Evolutionary conservation across 2,329 filamentous ascomycete genomes (phyloP).

Genomic region (Colletotrichum eremochloae): DNA sequence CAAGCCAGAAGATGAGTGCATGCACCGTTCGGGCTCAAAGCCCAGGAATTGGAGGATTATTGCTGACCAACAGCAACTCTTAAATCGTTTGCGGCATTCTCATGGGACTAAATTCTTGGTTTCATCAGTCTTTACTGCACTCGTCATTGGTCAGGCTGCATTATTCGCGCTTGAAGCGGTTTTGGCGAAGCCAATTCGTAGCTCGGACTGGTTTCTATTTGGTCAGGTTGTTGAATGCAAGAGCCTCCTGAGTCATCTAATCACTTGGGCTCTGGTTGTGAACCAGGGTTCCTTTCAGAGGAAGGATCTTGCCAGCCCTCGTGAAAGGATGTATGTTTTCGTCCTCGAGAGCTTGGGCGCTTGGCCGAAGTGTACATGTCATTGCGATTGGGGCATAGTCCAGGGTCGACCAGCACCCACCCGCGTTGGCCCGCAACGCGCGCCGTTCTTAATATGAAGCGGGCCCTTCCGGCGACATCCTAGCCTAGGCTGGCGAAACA

Average conservation of each 20-base stretch:
- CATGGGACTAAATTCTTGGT: conserved; percentile 56
- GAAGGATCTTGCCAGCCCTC: conserved; percentile 22
- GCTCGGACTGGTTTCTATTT: conserved; percentile 60
- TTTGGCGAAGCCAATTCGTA: conserved; percentile 56
- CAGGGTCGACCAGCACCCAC: conserved; percentile 37
- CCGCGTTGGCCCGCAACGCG: conserved; percentile 39
- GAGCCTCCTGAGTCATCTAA: conserved; percentile 42
- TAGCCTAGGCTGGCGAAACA: conserved; percentile 16
- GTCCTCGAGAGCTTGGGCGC: conserved; percentile 2
- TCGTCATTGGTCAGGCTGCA: conserved; percentile 58
- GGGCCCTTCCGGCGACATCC: conserved; percentile 38
- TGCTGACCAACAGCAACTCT: conserved; percentile 50
- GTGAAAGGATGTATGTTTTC: conserved; percentile 14
- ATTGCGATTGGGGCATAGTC: conserved; percentile 33
- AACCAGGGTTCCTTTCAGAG: conserved; percentile 7
- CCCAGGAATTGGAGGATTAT: not conserved
- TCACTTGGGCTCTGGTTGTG: not conserved
- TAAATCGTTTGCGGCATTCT: conserved; percentile 43
- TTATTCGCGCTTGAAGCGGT: conserved; percentile 48
- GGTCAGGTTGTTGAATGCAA: conserved; percentile 50
- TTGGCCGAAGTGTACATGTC: conserved; percentile 7
- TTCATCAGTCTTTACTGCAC: conserved; percentile 47
- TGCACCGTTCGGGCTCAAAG: conserved; percentile 10
- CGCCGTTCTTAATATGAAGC: conserved; percentile 41
- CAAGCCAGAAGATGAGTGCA: conserved; percentile 21